A percentile compares a stretch with the other conserved stretches of the same genome.
These are phyloP conservation scores for Colletotrichum sojae DNA, from an alignment of 2,329 filamentous ascomycete species.

Conservation along the genomic window DNA sequence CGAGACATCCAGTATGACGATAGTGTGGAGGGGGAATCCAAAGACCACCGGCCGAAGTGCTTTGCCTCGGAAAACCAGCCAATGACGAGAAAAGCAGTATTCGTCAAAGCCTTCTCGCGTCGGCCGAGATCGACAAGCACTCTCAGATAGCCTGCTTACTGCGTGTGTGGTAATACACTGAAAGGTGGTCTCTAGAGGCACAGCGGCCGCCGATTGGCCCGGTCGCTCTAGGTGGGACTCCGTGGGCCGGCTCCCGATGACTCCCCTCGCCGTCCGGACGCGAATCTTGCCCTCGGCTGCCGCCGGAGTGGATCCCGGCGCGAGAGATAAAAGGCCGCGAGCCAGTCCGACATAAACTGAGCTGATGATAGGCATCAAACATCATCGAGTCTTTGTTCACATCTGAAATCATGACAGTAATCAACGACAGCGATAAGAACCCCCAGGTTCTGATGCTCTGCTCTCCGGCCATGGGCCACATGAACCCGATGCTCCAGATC, in stretches of 20 bases:
- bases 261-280: not conserved
- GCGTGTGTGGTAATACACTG: too few species aligned
- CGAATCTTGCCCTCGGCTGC: not conserved
- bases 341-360: not conserved
- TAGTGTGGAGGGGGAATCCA: too few species aligned
- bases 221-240: not conserved
- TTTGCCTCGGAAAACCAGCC: too few species aligned
- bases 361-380: not conserved
- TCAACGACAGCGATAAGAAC: not conserved
- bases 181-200: too few species aligned
- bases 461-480: conserved; percentile 12
- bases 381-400: not conserved
- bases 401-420: not conserved
- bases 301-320: not conserved
- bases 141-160: too few species aligned
- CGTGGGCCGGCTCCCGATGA: not conserved
- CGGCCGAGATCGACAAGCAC: too few species aligned
- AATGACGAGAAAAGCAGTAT: too few species aligned
- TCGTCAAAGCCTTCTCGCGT: too few species aligned
- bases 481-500: conserved; percentile 20
- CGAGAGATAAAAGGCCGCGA: not conserved
- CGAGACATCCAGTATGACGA: too few species aligned
- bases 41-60: too few species aligned
- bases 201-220: not conserved
- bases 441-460: conserved; percentile 7